phyloP scores from a whole-genome alignment of 2,329 filamentous ascomycete species.

The Ambrosiella xylebori region DNA sequence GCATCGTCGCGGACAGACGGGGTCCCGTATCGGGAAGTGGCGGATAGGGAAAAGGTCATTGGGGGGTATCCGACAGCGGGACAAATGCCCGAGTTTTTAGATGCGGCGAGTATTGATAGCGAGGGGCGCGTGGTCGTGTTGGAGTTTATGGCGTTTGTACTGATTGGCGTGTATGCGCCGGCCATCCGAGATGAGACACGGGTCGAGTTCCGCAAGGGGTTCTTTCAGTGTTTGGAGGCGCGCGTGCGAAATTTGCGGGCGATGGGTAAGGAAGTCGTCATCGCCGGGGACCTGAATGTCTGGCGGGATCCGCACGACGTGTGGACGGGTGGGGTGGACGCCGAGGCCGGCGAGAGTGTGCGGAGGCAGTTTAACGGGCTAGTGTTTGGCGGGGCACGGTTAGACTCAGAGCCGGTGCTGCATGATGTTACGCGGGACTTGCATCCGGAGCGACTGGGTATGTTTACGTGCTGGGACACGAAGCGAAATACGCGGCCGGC shows the following conservation, averaged over 20 bases:
- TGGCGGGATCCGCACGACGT: slow-evolving; percentile 52
- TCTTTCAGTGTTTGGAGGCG: slow-evolving; percentile 62
- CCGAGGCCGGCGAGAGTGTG: slow-evolving; percentile 53
- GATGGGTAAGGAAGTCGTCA: slow-evolving; percentile 67
- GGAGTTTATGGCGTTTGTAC: slow-evolving; percentile 87
- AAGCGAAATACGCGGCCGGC: slow-evolving; percentile 89
- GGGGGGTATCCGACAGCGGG: slow-evolving; percentile 65
- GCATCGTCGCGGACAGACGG: too few relatives aligned
- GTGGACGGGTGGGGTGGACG: slow-evolving; percentile 49
- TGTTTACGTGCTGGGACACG: slow-evolving; percentile 97
- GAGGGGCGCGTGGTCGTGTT: slow-evolving; percentile 84
- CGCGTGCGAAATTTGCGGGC: slow-evolving; percentile 69
- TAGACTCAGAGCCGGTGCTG: slow-evolving; percentile 38
- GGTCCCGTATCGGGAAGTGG: too few relatives aligned
- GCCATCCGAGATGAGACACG: slow-evolving; percentile 73
- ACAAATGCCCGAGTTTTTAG: slow-evolving; percentile 44
- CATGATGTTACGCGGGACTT: slow-evolving; percentile 74
- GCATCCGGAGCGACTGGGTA: slow-evolving; percentile 61
- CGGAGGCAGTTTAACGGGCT: slow-evolving; percentile 73
- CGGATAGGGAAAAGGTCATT: slow-evolving; percentile 35
- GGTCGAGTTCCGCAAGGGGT: slow-evolving; percentile 66
- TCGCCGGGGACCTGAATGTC: slow-evolving; percentile 83
- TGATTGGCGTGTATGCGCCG: slow-evolving; percentile 83
- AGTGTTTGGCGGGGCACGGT: slow-evolving; percentile 46
- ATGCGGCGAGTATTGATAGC: slow-evolving; percentile 36